These are phyloP conservation scores for Termitomyces sp. DNA, from an alignment of 768 basidiomycete genomes.

Conservation along the genomic window DNA sequence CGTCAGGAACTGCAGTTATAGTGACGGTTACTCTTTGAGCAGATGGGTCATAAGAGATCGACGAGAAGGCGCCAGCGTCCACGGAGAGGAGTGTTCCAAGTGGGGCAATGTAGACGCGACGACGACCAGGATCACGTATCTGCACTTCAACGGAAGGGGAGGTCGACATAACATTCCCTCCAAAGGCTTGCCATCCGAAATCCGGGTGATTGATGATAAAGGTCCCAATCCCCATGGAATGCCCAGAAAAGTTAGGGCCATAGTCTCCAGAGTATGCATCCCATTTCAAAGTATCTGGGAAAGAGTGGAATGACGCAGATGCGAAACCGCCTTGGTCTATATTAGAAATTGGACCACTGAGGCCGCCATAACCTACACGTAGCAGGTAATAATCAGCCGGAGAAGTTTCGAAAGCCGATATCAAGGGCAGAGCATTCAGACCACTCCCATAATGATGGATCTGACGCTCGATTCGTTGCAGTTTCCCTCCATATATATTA, in stretches of 20 bases:
- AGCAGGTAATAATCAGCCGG: constrained; percentile 46
- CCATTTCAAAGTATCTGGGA: constrained; percentile 50
- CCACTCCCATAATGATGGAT: constrained; percentile 57
- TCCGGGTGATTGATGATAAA: constrained; percentile 46
- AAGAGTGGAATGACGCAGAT: constrained; percentile 55
- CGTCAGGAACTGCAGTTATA: constrained; percentile 32
- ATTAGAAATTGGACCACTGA: constrained; percentile 47
- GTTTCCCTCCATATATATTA: constrained; percentile 50
- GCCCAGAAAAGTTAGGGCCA: constrained; percentile 54
- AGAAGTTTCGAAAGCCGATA: constrained; percentile 38
- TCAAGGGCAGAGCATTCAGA: constrained; percentile 48
- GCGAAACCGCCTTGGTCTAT: constrained; percentile 56
- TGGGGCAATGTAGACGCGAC: constrained; percentile 46
- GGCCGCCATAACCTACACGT: constrained; percentile 46
- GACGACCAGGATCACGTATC: constrained; percentile 40
- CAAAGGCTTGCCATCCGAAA: constrained; percentile 60
- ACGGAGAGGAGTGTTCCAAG: constrained; percentile 38
- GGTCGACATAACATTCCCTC: constrained; percentile 38
- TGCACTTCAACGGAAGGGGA: constrained; percentile 37
- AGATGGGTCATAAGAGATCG: constrained; percentile 32
- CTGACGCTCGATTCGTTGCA: constrained; percentile 49
- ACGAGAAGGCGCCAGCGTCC: constrained; percentile 47
- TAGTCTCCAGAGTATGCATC: constrained; percentile 57
- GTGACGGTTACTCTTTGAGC: constrained; percentile 33
- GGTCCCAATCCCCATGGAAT: constrained; percentile 42